Percentiles rank a stretch among this genome's conserved stretches.
These are phyloP conservation scores for Cucurbita maxima DNA, from an alignment of 306 rosid genomes.

Conservation along the genomic window DNA sequence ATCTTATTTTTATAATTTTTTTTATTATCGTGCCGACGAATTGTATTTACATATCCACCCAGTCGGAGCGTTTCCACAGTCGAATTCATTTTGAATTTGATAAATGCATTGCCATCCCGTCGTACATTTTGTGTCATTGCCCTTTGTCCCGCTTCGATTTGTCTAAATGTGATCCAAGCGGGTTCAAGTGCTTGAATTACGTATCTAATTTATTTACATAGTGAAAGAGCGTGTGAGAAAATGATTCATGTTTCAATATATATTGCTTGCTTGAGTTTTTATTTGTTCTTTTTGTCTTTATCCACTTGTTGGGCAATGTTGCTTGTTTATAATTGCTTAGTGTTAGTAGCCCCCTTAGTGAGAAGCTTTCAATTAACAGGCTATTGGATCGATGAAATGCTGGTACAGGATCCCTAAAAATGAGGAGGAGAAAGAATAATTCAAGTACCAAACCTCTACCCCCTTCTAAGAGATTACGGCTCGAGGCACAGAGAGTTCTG, in stretches of 20 bases:
- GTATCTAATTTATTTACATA: not conserved
- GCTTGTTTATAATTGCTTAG: slow-evolving; percentile 13
- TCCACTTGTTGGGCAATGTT: slow-evolving; percentile 14
- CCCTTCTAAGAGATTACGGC: slow-evolving; percentile 94
- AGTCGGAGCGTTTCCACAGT: no score
- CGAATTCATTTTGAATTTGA: no score
- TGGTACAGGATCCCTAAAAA: slow-evolving; percentile 96
- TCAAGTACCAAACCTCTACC: slow-evolving; percentile 77
- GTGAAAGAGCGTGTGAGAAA: not conserved
- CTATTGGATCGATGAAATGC: slow-evolving; percentile 97
- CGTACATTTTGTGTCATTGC: slow-evolving; percentile 3
- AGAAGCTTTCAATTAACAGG: slow-evolving; percentile 83
- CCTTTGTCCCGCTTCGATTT: not conserved
- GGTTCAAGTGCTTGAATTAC: not conserved
- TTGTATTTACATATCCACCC: no score
- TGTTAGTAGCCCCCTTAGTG: slow-evolving; percentile 56
- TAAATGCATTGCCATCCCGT: no score
- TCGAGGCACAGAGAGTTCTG: slow-evolving; percentile 91
- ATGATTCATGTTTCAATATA: not conserved
- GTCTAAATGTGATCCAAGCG: not conserved
- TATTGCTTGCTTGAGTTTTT: not conserved
- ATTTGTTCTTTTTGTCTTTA: slow-evolving; percentile 7
- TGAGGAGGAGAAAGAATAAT: slow-evolving; percentile 73
- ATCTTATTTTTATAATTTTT: not conserved
- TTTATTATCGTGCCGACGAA: not conserved